Evolutionary conservation across 495 filamentous ascomycete genomes (phyloP), one percentile per base, ranked within the genome.

Genomic region (Poronia punctata): DNA sequence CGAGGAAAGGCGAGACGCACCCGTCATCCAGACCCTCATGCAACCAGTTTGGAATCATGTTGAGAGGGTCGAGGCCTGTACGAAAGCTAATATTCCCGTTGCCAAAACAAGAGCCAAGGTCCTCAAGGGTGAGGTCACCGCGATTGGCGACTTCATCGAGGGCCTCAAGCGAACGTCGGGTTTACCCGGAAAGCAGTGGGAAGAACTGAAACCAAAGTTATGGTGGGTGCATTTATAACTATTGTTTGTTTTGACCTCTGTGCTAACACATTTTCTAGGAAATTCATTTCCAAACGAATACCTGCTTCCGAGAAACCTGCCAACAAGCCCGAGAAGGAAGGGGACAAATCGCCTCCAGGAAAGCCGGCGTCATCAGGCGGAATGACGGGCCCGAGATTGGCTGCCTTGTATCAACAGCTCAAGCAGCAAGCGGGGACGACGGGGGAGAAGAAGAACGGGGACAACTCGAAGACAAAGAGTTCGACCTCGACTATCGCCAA

Each of bases 71-170:
- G 65, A 45, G 57, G 60, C 53, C 34, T 71, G 58, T 41, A 67
- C 48, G 48, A 69, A 64, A 41, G 61, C 68, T 23, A 62, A 56
- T 4, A 60, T 62, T 25, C 65, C 66, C 12, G 53, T 59, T 16
- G 60, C 60, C 2, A 71, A 71, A 36, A 62, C 67, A 20, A 52
- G 67, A 36, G 67, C 67, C 14, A 67, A 68, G 38, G 59, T 69
- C 20, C 38, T 71, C 10, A 67, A 67, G 27, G 62, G 60, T 11
- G 63, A 71, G 40, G 65, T 70, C 18, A 66, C 61, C 5, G 49
- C 57, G 2, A 70, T 71, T 38, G 68, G 68, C 27, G 59, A 65
- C 32, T 69, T 66, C 40, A 60, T 71, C 8, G 60, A 60, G 35
- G 49, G 54, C 33, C 49, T 71, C 21, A 59, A 58, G 10, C 50